Percentiles rank a stretch among this genome's conserved stretches.
These are phyloP conservation scores for Penicillium sp. DNA, from an alignment of 2,329 filamentous ascomycete species.

Conservation along the genomic window DNA sequence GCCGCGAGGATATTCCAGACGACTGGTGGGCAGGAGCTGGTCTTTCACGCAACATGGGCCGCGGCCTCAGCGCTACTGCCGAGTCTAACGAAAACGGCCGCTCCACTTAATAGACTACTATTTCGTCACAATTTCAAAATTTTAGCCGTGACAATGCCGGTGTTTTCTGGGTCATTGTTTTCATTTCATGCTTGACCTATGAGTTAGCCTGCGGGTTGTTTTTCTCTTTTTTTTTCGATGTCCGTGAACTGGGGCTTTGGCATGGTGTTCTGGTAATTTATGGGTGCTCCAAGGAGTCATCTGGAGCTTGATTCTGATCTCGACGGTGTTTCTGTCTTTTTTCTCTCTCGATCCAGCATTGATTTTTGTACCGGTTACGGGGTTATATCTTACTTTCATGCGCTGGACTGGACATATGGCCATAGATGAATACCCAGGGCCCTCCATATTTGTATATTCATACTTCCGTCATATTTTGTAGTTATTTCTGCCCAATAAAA, in stretches of 20 bases:
- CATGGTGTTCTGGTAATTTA: neutral
- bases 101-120: conserved; percentile 3
- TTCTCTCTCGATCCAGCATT: neutral
- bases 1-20: conserved; percentile 76
- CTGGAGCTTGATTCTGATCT: neutral
- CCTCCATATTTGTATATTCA: conserved; percentile 12
- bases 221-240: neutral
- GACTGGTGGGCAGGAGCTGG: conserved; percentile 79
- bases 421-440: neutral
- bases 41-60: conserved; percentile 60
- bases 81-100: conserved; percentile 26
- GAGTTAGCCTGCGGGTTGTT: neutral
- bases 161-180: neutral
- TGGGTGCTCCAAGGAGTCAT: neutral
- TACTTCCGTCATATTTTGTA: neutral
- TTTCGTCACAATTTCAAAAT: neutral
- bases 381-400: neutral
- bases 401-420: neutral
- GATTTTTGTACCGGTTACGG: neutral
- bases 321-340: neutral
- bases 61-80: conserved; percentile 32
- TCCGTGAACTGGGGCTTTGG: too few relatives aligned
- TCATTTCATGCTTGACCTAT: neutral
- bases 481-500: conserved; percentile 11
- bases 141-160: neutral